phyloP scores from a whole-genome alignment of 495 filamentous ascomycete species.

The Annulohypoxylon moriforme region DNA sequence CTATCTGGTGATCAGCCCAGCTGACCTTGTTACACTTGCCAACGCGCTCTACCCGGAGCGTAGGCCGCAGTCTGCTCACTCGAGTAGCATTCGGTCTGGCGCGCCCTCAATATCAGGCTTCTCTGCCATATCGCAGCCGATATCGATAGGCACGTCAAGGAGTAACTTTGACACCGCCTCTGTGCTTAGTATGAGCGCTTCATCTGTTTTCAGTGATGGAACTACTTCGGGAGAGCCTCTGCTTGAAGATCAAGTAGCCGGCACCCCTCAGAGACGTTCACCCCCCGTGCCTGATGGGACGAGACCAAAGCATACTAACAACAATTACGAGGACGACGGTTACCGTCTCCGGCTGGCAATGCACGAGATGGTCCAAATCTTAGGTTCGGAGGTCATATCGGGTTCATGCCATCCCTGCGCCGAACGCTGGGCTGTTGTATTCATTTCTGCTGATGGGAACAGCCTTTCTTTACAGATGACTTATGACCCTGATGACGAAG shows the following conservation, averaged over 20 bases:
- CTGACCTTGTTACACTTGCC: slow-evolving; percentile 75
- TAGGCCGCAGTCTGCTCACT: slow-evolving; percentile 64
- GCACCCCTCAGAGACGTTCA: slow-evolving; percentile 57
- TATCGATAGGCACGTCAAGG: slow-evolving; percentile 56
- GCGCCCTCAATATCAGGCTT: slow-evolving; percentile 75
- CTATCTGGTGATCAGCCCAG: slow-evolving; percentile 77
- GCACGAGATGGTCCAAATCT: slow-evolving; percentile 71
- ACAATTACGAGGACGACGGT: slow-evolving; percentile 66
- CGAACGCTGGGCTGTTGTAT: slow-evolving; percentile 79
- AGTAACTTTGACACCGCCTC: slow-evolving; percentile 67
- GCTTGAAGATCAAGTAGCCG: slow-evolving; percentile 60
- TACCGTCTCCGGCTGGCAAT: slow-evolving; percentile 67
- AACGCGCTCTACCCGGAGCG: slow-evolving; percentile 77
- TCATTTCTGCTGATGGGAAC: slow-evolving; percentile 77
- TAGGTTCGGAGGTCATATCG: slow-evolving; percentile 68
- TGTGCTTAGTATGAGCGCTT: slow-evolving; percentile 72
- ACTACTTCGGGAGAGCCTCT: slow-evolving; percentile 73
- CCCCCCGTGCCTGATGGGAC: slow-evolving; percentile 52
- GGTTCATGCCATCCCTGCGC: slow-evolving; percentile 78
- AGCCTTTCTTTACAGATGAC: slow-evolving; percentile 76
- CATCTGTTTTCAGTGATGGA: slow-evolving; percentile 74
- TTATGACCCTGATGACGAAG: slow-evolving; percentile 73
- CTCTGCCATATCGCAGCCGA: slow-evolving; percentile 63
- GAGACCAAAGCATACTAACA: slow-evolving; percentile 51
- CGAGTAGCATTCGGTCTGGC: slow-evolving; percentile 67